These are phyloP conservation scores for Apophysomyces elegans DNA, from an alignment of 371 early-diverging fungal genomes.

Conservation along the genomic window DNA sequence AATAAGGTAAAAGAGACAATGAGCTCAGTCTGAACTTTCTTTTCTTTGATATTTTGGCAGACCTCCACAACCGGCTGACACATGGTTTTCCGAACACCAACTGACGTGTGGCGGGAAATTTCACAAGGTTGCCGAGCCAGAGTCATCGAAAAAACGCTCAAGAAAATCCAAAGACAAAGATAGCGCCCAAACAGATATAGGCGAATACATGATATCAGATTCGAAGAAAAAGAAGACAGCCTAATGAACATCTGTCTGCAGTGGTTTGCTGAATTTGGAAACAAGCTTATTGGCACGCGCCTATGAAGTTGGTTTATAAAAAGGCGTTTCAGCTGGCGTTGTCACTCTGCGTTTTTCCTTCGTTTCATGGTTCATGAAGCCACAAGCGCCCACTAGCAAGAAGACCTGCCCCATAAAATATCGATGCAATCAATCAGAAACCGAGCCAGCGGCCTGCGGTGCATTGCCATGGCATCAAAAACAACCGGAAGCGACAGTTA, in stretches of 20 bases:
- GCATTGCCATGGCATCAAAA: background rate
- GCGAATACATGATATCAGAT: background rate
- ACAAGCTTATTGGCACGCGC: background rate
- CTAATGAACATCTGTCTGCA: background rate
- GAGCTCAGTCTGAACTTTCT: background rate
- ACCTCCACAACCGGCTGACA: constrained; percentile 68
- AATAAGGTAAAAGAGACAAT: background rate
- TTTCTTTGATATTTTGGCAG: constrained; percentile 20
- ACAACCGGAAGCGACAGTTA: background rate
- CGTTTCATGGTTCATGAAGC: background rate
- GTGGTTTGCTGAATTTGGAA: background rate
- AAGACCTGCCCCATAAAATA: background rate
- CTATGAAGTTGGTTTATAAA: background rate
- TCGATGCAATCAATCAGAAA: background rate
- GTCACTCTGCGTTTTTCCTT: background rate
- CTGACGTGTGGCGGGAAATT: constrained; percentile 63
- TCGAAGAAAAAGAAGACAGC: background rate
- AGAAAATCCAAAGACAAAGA: background rate
- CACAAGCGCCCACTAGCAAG: background rate
- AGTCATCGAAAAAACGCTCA: constrained; percentile 10
- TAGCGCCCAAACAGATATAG: background rate
- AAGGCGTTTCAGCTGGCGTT: constrained; percentile 5
- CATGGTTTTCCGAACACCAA: constrained; percentile 66
- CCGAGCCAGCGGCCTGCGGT: background rate
- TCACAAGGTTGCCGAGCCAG: constrained; percentile 61